Evolutionary conservation across 73 alveolate species (phyloP), one percentile per base, ranked within the genome.

Genomic region (Paramecium pentaurelia): DNA sequence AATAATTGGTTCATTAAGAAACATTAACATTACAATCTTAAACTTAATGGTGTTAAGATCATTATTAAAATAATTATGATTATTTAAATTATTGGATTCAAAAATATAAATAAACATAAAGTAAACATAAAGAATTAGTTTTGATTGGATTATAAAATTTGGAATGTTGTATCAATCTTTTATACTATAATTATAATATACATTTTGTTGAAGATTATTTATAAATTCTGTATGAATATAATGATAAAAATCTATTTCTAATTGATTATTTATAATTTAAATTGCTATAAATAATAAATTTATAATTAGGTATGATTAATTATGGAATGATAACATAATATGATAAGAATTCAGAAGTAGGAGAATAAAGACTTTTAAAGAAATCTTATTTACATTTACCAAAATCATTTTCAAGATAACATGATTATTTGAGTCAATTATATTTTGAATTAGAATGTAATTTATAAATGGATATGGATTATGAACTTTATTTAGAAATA

Each of bases 271-370:
- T 80, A 6, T 45, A 45, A 47, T 80, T 44, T 80, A 42, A 80
- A 10, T 45, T 80, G 30, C 8, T 80, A 3, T 47, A 42, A 22
- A 49, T 80, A 1, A 42, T 80, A 16, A 80, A 80, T 47, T 16
- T 40, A 44, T 22, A 80, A 45, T 49, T 32, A 8, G 91, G 91
- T 1, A 18, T 80, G 32, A 22, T 49, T 16, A 32, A 42, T 16
- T 80, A 40, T 32, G 91, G 91, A 4, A 42, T 80, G n/a, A 80
- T 80, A 14, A 28, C 91, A 42, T 44, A 45, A 80, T 49, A 20
- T 47, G 77, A 80, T 45, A 36, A n/a, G 18, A 42, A 80, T 47
- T 80, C 91, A n/a, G 22, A 9, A 6, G 73, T 20, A 44, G 91
- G 64, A 38, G 58, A 80, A n/a, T 12, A 80, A 80, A 80, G 91